phyloP scores from a whole-genome alignment of 106 monocot genomes.

The Allium fistulosum region DNA sequence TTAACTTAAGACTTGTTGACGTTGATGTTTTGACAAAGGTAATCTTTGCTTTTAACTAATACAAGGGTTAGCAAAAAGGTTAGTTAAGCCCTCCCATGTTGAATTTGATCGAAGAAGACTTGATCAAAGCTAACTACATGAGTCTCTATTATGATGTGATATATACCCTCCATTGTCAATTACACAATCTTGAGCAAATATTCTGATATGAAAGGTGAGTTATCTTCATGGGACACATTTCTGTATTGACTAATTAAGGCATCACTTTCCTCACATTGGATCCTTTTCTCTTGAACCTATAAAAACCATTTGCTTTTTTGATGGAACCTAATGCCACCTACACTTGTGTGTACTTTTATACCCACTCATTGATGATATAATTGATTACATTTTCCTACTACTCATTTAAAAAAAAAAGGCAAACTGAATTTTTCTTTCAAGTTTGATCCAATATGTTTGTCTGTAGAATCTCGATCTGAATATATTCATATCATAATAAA shows the following conservation, averaged over 20 bases:
- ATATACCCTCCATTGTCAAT: slow-evolving; percentile 5
- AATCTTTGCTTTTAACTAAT: not conserved
- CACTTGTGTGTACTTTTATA: no score
- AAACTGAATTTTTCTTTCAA: no score
- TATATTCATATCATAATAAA: no score
- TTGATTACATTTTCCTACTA: not conserved
- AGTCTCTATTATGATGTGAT: not conserved
- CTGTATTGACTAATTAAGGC: not conserved
- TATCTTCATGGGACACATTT: not conserved
- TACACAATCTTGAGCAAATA: slow-evolving; percentile 9
- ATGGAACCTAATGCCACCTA: no score
- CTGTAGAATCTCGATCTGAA: no score
- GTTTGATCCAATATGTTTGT: no score
- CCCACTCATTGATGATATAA: slow-evolving; percentile 2
- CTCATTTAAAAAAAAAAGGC: no score
- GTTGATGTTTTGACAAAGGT: no score
- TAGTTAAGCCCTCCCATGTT: not conserved
- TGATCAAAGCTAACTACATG: not conserved
- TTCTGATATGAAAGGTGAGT: not conserved
- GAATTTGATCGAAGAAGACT: not conserved
- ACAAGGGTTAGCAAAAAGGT: not conserved
- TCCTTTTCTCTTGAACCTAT: not conserved
- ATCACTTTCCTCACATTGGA: not conserved
- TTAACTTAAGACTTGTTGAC: no score
- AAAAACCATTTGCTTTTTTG: no score